A percentile compares a stretch with the other conserved stretches of the same genome.
Evolutionary conservation across 805 yeast genomes (phyloP).

Genomic region (Wickerhamomyces rabaulensis): DNA sequence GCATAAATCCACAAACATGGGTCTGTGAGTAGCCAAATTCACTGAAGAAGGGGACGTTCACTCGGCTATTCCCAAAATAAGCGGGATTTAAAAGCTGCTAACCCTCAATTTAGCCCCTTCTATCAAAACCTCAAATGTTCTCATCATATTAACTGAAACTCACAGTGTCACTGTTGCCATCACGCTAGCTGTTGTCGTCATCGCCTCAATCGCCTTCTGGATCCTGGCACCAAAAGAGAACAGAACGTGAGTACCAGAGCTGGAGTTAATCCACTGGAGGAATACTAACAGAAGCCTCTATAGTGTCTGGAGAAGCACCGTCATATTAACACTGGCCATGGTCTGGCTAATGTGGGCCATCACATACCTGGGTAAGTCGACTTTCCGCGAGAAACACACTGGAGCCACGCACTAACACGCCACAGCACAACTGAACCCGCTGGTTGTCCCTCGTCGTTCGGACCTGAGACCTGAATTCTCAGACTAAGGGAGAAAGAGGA

Average conservation of each 20-base stretch:
- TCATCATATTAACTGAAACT: not conserved
- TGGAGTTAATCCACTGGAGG: no score
- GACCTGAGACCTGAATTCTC: slow-evolving; percentile 74
- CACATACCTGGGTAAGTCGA: slow-evolving; percentile 58
- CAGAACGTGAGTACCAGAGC: slow-evolving; percentile 51
- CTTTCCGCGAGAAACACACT: not conserved
- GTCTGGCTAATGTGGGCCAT: slow-evolving; percentile 90
- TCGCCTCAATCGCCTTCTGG: slow-evolving; percentile 70
- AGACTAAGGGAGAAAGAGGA: not conserved
- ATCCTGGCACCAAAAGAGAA: slow-evolving; percentile 78
- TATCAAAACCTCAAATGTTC: not conserved
- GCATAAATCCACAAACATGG: not conserved
- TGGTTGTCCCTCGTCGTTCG: slow-evolving; percentile 85
- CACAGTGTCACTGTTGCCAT: slow-evolving; percentile 46
- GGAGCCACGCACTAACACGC: slow-evolving; percentile 3
- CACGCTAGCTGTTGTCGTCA: slow-evolving; percentile 54
- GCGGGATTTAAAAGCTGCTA: no score
- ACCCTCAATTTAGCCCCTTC: not conserved
- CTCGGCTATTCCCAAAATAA: no score
- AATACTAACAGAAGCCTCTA: slow-evolving; percentile 5
- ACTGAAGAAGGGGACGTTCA: no score
- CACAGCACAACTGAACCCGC: slow-evolving; percentile 72
- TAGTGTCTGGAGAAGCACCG: slow-evolving; percentile 72
- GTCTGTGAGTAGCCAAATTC: not conserved
- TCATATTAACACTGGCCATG: slow-evolving; percentile 64